Conservation (phyloP, 768 basidiomycete genomes). For the Trametes elegans region DNA sequence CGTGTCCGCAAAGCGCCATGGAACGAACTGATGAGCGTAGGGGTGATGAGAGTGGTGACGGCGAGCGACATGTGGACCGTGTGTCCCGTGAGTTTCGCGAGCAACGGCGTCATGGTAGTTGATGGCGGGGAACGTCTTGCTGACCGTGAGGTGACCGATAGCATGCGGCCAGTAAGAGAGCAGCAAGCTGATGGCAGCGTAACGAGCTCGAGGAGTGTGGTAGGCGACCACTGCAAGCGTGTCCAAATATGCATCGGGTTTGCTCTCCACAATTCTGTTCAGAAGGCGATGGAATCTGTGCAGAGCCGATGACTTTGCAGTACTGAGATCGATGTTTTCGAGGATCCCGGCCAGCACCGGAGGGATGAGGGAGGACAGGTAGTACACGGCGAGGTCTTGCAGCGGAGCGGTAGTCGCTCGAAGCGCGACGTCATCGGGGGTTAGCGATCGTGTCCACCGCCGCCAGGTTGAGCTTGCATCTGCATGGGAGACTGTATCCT, state of each 20-base stretch:
- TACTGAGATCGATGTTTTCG: slow-evolving; percentile 48
- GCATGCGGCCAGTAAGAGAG: slow-evolving; percentile 65
- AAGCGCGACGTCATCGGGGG: slow-evolving; percentile 11
- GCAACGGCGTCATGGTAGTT: slow-evolving; percentile 30
- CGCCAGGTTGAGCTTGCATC: slow-evolving; percentile 20
- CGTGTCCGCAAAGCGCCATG: slow-evolving; percentile 55
- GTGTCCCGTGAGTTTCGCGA: slow-evolving; percentile 17
- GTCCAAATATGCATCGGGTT: slow-evolving; percentile 70
- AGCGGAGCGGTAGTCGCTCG: slow-evolving; percentile 55
- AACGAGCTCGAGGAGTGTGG: slow-evolving; percentile 53
- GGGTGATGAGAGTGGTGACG: slow-evolving; percentile 33
- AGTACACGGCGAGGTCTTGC: slow-evolving; percentile 54
- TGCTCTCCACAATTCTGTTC: slow-evolving; percentile 49
- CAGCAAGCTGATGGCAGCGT: slow-evolving; percentile 54
- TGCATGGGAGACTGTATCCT: slow-evolving; percentile 20
- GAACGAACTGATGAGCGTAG: slow-evolving; percentile 62
- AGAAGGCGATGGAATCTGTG: slow-evolving; percentile 56
- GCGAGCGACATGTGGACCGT: slow-evolving; percentile 11
- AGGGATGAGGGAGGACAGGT: slow-evolving; percentile 58
- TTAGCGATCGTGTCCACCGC: slow-evolving; percentile 22
- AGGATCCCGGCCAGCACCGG: slow-evolving; percentile 63
- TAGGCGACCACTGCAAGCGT: slow-evolving; percentile 71
- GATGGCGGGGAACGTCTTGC: slow-evolving; percentile 46
- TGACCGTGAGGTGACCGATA: slow-evolving; percentile 64
- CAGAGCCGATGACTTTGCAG: slow-evolving; percentile 35